phyloP scores from a whole-genome alignment of 768 basidiomycete genomes.

The Cystofilobasidium macerans region DNA sequence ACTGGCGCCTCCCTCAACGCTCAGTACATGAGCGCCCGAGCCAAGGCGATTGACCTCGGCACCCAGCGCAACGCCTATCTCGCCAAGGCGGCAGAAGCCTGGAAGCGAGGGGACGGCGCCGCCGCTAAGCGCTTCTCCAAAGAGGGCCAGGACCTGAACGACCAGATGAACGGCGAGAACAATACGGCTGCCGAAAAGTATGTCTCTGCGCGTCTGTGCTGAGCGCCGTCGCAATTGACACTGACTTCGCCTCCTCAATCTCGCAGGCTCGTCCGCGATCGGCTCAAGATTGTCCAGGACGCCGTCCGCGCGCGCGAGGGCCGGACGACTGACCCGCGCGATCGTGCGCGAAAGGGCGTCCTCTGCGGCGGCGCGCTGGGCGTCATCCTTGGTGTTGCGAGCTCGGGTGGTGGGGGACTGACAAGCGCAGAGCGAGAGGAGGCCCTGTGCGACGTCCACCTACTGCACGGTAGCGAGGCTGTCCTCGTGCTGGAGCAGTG shows the following conservation, averaged over 20 bases:
- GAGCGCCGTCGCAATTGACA: neutral
- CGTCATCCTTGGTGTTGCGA: constrained; percentile 72
- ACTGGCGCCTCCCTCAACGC: constrained; percentile 70
- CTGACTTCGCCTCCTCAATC: neutral
- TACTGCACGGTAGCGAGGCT: constrained; percentile 81
- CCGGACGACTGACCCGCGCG: constrained; percentile 60
- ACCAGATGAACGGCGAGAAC: constrained; percentile 80
- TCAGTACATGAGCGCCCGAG: constrained; percentile 80
- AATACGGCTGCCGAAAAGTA: constrained; percentile 55
- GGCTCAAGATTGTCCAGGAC: constrained; percentile 61
- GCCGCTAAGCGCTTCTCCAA: constrained; percentile 87
- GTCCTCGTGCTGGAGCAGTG: constrained; percentile 83
- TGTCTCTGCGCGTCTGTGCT: neutral
- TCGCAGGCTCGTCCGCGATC: constrained; percentile 64
- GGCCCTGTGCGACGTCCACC: constrained; percentile 54
- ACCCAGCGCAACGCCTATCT: constrained; percentile 88
- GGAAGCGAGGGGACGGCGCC: constrained; percentile 88
- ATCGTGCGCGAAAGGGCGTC: constrained; percentile 63
- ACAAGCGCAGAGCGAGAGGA: constrained; percentile 77
- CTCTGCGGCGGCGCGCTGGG: constrained; percentile 71
- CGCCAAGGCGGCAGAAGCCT: constrained; percentile 88
- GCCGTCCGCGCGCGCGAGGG: constrained; percentile 52
- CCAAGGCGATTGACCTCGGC: constrained; percentile 79
- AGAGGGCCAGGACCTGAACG: constrained; percentile 87
- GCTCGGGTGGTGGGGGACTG: constrained; percentile 41